phyloP scores from a whole-genome alignment of 192 early-diverging fungal species.

The Diversispora eburnea region DNA sequence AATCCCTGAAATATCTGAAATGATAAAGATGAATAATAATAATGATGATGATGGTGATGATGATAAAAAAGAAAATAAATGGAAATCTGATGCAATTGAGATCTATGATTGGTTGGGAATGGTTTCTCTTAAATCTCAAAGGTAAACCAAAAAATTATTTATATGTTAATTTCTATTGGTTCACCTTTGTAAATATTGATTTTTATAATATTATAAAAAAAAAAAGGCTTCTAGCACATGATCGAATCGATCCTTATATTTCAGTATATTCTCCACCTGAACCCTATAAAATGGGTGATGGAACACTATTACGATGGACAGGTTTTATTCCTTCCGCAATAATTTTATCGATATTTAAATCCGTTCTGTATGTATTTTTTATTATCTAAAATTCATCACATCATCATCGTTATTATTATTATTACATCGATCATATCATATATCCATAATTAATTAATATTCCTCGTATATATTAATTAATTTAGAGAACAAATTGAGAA shows the following conservation, averaged over 20 bases:
- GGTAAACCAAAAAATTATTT: constrained; percentile 24
- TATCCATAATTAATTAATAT: not conserved
- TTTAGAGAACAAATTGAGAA: constrained; percentile 23
- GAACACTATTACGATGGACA: constrained; percentile 29
- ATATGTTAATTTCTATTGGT: not conserved
- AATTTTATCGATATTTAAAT: constrained; percentile 32
- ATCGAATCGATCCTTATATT: constrained; percentile 39
- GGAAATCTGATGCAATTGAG: constrained; percentile 32
- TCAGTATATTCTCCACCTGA: constrained; percentile 37
- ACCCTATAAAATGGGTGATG: constrained; percentile 12
- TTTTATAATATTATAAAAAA: too few relatives aligned
- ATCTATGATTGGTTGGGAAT: constrained; percentile 49
- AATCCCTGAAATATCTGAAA: constrained; percentile 32
- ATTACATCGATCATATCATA: not conserved
- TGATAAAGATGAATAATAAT: constrained; percentile 36
- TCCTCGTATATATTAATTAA: not conserved
- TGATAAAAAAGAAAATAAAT: constrained; percentile 12
- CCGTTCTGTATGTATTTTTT: constrained; percentile 29
- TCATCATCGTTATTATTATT: not conserved
- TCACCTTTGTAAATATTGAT: not conserved
- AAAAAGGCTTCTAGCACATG: constrained; percentile 33
- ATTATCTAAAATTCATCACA: not conserved
- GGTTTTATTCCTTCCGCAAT: constrained; percentile 37
- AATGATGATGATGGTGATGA: too few relatives aligned
- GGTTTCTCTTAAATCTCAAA: constrained; percentile 33